Percentiles rank a stretch among this genome's conserved stretches.
These are phyloP conservation scores for Plectosphaerella plurivora DNA, from an alignment of 2,329 filamentous ascomycete genomes.

Conservation along the genomic window DNA sequence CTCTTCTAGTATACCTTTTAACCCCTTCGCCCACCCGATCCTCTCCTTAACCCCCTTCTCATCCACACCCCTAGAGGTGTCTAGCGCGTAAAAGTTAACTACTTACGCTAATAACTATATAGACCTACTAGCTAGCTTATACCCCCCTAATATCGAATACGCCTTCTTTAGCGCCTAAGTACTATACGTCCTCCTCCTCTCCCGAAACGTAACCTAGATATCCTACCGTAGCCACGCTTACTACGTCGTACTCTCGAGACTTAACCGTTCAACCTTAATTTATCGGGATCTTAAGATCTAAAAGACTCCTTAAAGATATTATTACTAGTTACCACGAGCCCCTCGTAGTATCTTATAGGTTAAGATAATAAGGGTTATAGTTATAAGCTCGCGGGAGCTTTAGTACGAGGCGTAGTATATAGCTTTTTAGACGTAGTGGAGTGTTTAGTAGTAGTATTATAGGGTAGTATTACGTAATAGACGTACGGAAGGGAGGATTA, in stretches of 20 bases:
- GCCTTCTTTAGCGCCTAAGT: conserved; percentile 52
- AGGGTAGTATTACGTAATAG: conserved; percentile 19
- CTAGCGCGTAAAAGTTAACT: conserved; percentile 51
- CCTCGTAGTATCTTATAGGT: conserved; percentile 8
- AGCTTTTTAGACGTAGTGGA: conserved; percentile 57
- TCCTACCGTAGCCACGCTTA: conserved; percentile 64
- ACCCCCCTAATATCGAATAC: conserved; percentile 39
- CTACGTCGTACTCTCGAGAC: conserved; percentile 55
- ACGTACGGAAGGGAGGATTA: neutral
- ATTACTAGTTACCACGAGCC: conserved; percentile 50
- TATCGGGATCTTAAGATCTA: conserved; percentile 61
- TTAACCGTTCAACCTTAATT: conserved; percentile 54
- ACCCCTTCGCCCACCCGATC: conserved; percentile 37
- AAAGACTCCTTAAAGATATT: conserved; percentile 60
- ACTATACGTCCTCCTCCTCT: conserved; percentile 49
- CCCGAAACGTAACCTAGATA: conserved; percentile 59
- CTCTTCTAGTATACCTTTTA: conserved; percentile 44
- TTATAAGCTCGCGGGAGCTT: conserved; percentile 51
- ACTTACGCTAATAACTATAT: conserved; percentile 52
- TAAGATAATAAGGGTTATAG: conserved; percentile 35
- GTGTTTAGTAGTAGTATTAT: conserved; percentile 58
- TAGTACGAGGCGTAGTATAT: conserved; percentile 55
- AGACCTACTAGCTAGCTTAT: conserved; percentile 49
- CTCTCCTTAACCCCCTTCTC: conserved; percentile 32
- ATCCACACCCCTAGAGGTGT: conserved; percentile 5